Evolutionary conservation across 306 rosid genomes (phyloP), one percentile per base, ranked within the genome.

Genomic region (Alnus rubra): DNA sequence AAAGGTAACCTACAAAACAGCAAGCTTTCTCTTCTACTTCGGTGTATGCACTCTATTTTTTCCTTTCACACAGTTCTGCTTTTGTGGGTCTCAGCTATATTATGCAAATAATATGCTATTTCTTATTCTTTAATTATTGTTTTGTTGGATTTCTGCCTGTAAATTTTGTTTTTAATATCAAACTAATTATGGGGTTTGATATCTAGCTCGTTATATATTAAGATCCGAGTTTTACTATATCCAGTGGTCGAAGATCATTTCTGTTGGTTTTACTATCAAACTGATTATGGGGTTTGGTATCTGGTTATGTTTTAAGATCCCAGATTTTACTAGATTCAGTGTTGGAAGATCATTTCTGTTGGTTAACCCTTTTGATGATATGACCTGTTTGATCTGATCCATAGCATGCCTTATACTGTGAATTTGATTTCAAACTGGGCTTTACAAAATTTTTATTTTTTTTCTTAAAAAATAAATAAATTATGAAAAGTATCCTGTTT

Each of bases 1-100:
- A 67, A 60, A 86, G 90, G 93, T 84, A 78, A 72, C 0, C 64
- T 1, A 60, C 49, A 42, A 30, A 44, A 63, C n/a, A 63, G 12
- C 44, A 63, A 63, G 39, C n/a, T 62, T 63, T 63, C 7, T 63
- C 39, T 33, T 33, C 10, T 33, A 13, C 69, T 63, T 63, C 19
- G 4, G 3, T 5, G n/a, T 31, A 28, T 14, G 7, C 2, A 63
- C 10, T 62, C 12, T 31, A 31, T 3, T 15, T 14, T 59, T 59
- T 12, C 9, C 37, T 59, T 13, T 10, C 6, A 30, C 6, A 30
- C 39, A 4, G 18, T 33, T 31, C n/a, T 63, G 45, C 11, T 63
- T 31, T 63, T 14, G 69, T 33, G 11, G 69, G 1, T 33, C 18
- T 33, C 18, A 4, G 44, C 44, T 37, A 49, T 23, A 16, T 44